phyloP scores from a whole-genome alignment of 257 asterid species.

The Euphrasia confusa region DNA sequence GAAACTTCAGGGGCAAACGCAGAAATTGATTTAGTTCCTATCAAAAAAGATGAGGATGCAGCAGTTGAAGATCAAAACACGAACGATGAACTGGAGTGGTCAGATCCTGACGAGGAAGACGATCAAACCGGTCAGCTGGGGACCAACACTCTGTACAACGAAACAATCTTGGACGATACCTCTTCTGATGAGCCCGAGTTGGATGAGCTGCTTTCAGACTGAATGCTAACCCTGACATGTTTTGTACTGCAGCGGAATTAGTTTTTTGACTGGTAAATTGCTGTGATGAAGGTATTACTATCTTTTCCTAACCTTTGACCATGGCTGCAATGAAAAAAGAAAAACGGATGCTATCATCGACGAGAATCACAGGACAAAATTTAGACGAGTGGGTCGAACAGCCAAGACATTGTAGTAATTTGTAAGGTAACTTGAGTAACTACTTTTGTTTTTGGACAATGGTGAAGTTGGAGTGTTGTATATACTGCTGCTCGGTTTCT shows the following conservation, averaged over 20 bases:
- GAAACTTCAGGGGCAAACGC: constrained; percentile 55
- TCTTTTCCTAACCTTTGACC: constrained; percentile 17
- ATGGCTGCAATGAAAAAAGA: neutral
- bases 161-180: constrained; percentile 55
- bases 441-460: too few species aligned
- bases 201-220: constrained; percentile 83
- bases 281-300: constrained; percentile 21
- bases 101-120: constrained; percentile 81
- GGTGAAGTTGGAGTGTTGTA: too few species aligned
- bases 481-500: too few species aligned
- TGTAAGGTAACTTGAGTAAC: too few species aligned
- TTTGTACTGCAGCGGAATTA: constrained; percentile 17
- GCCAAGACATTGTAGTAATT: too few species aligned
- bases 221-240: constrained; percentile 22
- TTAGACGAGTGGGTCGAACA: too few species aligned
- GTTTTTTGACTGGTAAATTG: constrained; percentile 11
- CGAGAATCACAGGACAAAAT: neutral
- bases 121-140: constrained; percentile 39
- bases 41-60: constrained; percentile 32
- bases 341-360: neutral
- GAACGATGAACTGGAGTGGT: constrained; percentile 64
- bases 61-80: constrained; percentile 34
- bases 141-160: constrained; percentile 37
- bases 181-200: constrained; percentile 69
- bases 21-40: constrained; percentile 26